Percentiles rank a stretch among this genome's conserved stretches.
Conservation (phyloP, 2,329 filamentous ascomycete genomes). For the Myriosclerotinia curreyana region DNA sequence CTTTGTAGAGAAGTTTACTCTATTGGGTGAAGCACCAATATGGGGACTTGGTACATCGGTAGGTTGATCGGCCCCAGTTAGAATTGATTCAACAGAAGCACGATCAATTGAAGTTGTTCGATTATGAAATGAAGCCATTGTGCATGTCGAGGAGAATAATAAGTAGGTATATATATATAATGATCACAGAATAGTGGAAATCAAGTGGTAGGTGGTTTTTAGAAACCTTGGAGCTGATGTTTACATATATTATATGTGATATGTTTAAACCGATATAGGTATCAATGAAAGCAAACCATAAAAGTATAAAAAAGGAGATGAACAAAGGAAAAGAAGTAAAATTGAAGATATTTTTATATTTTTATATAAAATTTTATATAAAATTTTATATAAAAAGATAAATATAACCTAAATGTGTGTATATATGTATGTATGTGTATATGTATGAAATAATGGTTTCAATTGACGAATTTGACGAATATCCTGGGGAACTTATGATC, state of each 20-base stretch:
- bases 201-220: slow-evolving; percentile 26
- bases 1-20: slow-evolving; percentile 26
- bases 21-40: slow-evolving; percentile 34
- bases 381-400: no score
- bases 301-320: not conserved
- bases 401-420: no score
- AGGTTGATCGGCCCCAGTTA: slow-evolving; percentile 32
- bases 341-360: not conserved
- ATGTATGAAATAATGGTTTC: no score
- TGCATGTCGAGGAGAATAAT: slow-evolving; percentile 32
- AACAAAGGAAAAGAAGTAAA: not conserved
- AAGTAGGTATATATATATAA: slow-evolving; percentile 25
- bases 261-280: no score
- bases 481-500: no score
- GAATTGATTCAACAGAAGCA: slow-evolving; percentile 37
- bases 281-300: no score
- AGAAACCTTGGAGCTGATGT: not conserved
- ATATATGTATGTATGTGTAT: no score
- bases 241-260: no score
- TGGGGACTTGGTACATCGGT: slow-evolving; percentile 33
- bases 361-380: no score
- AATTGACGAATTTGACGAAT: no score
- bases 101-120: slow-evolving; percentile 35
- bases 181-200: slow-evolving; percentile 29
- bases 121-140: slow-evolving; percentile 34